phyloP scores from a whole-genome alignment of 2,329 filamentous ascomycete species.

The Westerdykella aurantiaca region DNA sequence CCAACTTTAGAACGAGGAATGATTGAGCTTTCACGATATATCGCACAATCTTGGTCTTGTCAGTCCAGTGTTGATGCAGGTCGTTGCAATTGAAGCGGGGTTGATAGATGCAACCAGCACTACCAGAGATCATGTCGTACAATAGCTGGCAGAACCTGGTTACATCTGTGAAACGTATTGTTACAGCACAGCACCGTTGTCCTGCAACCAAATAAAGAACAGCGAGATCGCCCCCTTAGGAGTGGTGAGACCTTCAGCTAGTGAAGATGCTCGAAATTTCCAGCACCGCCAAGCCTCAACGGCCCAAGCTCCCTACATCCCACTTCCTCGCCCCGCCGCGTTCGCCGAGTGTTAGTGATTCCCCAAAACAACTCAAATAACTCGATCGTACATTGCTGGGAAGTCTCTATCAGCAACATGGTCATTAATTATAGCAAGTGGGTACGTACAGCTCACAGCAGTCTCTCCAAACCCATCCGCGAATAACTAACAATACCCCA shows the following conservation, averaged over 20 bases:
- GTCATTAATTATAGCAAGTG: conserved; percentile 69
- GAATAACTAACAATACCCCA: conserved; percentile 29
- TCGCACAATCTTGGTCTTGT: too few species aligned
- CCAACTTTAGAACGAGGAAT: too few species aligned
- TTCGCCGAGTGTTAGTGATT: background rate
- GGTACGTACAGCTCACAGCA: conserved; percentile 41
- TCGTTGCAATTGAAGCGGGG: too few species aligned
- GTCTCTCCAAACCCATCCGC: background rate
- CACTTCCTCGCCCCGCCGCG: background rate
- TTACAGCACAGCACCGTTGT: too few species aligned
- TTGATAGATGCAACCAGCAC: too few species aligned
- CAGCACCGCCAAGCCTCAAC: background rate
- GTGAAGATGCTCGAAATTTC: background rate
- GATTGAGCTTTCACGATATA: too few species aligned
- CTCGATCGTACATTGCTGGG: background rate
- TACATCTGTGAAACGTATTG: too few species aligned
- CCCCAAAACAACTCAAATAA: background rate
- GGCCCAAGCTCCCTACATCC: conserved; percentile 1
- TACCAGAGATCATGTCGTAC: too few species aligned
- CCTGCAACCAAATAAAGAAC: too few species aligned
- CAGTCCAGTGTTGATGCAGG: too few species aligned
- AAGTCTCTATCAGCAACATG: conserved; percentile 34
- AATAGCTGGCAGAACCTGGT: too few species aligned
- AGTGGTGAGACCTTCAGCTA: background rate
- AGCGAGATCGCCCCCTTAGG: too few species aligned